These are phyloP conservation scores for Xylaria cubensis DNA, from an alignment of 495 filamentous ascomycete genomes.

Conservation along the genomic window DNA sequence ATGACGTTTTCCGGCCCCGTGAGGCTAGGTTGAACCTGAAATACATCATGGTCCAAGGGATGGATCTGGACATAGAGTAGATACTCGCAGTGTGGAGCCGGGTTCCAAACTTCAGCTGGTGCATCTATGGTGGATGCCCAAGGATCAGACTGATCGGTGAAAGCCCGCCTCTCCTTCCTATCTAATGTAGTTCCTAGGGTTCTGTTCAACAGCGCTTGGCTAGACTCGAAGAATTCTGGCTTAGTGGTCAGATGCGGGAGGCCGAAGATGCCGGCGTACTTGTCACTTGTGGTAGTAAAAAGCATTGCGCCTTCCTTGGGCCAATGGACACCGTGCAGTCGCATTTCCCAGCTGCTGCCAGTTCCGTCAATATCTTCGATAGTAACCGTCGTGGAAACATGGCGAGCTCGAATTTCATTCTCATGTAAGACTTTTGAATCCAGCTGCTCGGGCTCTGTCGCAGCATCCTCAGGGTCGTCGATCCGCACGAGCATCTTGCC, in stretches of 20 bases:
- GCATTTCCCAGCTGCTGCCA: conserved; percentile 75
- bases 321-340: conserved; percentile 83
- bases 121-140: conserved; percentile 67
- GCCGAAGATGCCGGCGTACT: conserved; percentile 87
- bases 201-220: conserved; percentile 70
- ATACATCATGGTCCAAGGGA: conserved; percentile 54
- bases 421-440: conserved; percentile 34
- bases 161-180: conserved; percentile 59
- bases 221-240: conserved; percentile 67
- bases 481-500: conserved; percentile 61
- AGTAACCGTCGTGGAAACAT: conserved; percentile 69
- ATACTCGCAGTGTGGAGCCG: conserved; percentile 83
- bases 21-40: conserved; percentile 41
- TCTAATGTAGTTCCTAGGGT: conserved; percentile 72
- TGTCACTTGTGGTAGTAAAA: conserved; percentile 87
- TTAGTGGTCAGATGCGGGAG: conserved; percentile 82
- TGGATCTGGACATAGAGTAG: conserved; percentile 88
- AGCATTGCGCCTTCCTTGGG: conserved; percentile 75
- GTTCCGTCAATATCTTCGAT: conserved; percentile 71
- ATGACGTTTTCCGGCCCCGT: conserved; percentile 42
- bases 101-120: conserved; percentile 61
- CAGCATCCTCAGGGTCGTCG: conserved; percentile 53
- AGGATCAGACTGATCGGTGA: conserved; percentile 56
- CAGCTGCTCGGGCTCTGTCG: conserved; percentile 35
- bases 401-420: conserved; percentile 51